A percentile compares a stretch with the other conserved stretches of the same genome.
Evolutionary conservation across 768 basidiomycete genomes (phyloP).

Genomic region (Paxillus ammoniavirescens): DNA sequence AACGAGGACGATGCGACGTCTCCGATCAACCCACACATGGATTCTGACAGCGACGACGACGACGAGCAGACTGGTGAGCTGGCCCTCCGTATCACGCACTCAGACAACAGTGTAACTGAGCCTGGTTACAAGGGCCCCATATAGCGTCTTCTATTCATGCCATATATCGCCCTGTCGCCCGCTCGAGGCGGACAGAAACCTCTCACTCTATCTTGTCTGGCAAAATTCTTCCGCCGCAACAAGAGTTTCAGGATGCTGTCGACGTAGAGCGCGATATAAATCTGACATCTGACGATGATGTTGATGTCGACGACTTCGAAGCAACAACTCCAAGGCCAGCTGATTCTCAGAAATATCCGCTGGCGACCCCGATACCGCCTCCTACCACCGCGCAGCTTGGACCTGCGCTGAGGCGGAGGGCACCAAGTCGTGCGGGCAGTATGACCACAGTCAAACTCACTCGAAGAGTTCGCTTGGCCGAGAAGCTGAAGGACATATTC

Average conservation of each 20-base stretch:
- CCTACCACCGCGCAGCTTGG: slow-evolving; percentile 15
- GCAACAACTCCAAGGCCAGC: slow-evolving; percentile 42
- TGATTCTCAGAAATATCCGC: slow-evolving; percentile 16
- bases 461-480: slow-evolving; percentile 71
- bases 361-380: background rate
- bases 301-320: slow-evolving; percentile 58
- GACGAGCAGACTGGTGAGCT: slow-evolving; percentile 48
- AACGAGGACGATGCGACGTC: slow-evolving; percentile 61
- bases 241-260: slow-evolving; percentile 29
- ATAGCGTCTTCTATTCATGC: slow-evolving; percentile 87
- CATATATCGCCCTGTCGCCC: slow-evolving; percentile 79
- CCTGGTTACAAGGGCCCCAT: slow-evolving; percentile 35
- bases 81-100: slow-evolving; percentile 10
- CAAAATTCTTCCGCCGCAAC: slow-evolving; percentile 7
- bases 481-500: slow-evolving; percentile 88
- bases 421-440: slow-evolving; percentile 50
- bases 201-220: slow-evolving; percentile 16
- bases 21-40: slow-evolving; percentile 38
- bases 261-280: slow-evolving; percentile 34
- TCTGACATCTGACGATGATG: slow-evolving; percentile 49
- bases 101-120: background rate
- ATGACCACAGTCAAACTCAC: slow-evolving; percentile 71
- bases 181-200: slow-evolving; percentile 47
- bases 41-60: slow-evolving; percentile 70
- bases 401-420: slow-evolving; percentile 21